Percentiles rank a stretch among this genome's conserved stretches.
Conservation (phyloP, 139 green algal species). For the Chlamydomonas sp. region DNA sequence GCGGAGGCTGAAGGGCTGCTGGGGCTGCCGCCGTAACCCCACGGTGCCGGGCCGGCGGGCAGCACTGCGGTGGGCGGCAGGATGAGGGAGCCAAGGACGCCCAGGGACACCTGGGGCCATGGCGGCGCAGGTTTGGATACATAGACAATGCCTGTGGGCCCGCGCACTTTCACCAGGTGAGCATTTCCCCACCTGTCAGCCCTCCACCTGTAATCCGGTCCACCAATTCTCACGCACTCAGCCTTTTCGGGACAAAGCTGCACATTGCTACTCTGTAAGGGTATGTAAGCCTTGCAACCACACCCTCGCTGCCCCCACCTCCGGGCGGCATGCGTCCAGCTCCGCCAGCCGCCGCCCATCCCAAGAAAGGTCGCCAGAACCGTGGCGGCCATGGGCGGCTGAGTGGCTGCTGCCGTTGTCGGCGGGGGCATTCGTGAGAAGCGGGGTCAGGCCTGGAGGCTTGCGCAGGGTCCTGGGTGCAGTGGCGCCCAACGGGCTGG, state of each 20-base stretch:
- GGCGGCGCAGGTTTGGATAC: no score
- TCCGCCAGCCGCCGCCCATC: constrained; percentile 2
- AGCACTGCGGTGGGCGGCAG: constrained; percentile 18
- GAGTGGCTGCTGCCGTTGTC: no score
- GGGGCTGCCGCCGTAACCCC: no score
- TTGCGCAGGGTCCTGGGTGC: neutral
- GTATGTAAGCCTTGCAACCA: neutral
- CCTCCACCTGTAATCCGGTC: no score
- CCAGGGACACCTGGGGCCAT: neutral
- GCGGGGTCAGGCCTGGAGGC: neutral
- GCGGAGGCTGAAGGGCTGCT: neutral
- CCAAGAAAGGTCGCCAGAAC: no score
- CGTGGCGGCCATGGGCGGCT: neutral
- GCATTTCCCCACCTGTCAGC: no score
- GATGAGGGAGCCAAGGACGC: neutral
- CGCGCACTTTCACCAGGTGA: no score
- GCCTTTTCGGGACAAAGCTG: no score
- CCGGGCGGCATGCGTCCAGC: constrained; percentile 17
- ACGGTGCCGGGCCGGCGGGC: neutral
- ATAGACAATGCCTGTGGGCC: no score
- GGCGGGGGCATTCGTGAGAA: no score
- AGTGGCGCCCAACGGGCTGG: neutral
- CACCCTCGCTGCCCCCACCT: neutral
- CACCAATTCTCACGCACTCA: no score
- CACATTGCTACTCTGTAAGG: no score